These are phyloP conservation scores for Fusarium humuli DNA, from an alignment of 2,329 filamentous ascomycete species.

Conservation along the genomic window DNA sequence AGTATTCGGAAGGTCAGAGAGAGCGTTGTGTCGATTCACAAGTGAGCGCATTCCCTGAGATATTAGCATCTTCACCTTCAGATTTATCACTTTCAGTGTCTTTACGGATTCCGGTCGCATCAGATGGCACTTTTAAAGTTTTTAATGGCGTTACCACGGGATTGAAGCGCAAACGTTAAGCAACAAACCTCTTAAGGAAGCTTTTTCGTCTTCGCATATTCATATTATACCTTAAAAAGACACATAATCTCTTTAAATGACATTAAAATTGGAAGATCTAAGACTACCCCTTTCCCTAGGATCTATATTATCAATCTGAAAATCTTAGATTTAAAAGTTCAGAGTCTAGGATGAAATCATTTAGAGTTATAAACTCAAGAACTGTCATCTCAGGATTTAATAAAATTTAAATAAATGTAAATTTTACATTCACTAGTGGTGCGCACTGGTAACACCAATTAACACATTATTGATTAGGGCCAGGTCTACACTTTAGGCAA, in stretches of 20 bases:
- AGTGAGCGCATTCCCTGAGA: background rate
- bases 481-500: constrained; percentile 67
- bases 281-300: background rate
- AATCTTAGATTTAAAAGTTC: background rate
- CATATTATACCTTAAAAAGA: background rate
- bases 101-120: background rate
- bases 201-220: background rate
- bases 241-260: background rate
- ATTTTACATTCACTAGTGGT: no score
- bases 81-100: constrained; percentile 1
- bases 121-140: background rate
- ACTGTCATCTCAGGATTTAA: background rate
- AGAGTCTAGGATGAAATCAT: background rate
- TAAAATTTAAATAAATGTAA: background rate
- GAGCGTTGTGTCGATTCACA: constrained; percentile 1
- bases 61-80: background rate
- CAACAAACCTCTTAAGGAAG: background rate
- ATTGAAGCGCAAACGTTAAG: constrained; percentile 18
- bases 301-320: background rate
- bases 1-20: background rate
- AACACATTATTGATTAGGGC: background rate
- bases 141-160: background rate
- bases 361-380: background rate
- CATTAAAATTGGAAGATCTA: background rate
- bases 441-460: no score